Evolutionary conservation across 352 stramenopile genomes (phyloP).

Genomic region (Phytophthora citricola): DNA sequence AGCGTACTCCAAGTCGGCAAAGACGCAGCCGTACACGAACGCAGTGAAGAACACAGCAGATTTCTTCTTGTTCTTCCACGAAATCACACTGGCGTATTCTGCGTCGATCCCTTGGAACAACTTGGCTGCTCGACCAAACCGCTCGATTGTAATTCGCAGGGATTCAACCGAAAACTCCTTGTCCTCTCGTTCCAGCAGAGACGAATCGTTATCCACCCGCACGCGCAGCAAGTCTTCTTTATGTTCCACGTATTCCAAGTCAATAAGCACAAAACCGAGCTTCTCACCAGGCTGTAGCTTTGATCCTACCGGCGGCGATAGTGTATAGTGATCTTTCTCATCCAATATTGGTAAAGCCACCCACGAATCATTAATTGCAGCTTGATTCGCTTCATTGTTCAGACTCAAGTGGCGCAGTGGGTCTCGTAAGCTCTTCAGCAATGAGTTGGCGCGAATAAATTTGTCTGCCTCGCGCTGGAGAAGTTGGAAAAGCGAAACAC

Average conservation of each 20-base stretch:
- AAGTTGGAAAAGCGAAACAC: conserved; percentile 80
- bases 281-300: conserved; percentile 46
- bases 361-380: conserved; percentile 47
- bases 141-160: conserved; percentile 75
- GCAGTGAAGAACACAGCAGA: conserved; percentile 64
- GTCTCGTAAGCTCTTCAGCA: conserved; percentile 52
- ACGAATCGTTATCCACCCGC: conserved; percentile 56
- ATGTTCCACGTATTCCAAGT: conserved; percentile 73
- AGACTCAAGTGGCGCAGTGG: conserved; percentile 58
- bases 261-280: conserved; percentile 64
- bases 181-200: conserved; percentile 67
- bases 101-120: conserved; percentile 78
- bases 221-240: conserved; percentile 78
- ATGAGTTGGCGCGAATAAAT: conserved; percentile 60
- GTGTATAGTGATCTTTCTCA: conserved; percentile 56
- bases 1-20: conserved; percentile 77
- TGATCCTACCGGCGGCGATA: conserved; percentile 42
- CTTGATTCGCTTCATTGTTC: conserved; percentile 44
- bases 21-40: conserved; percentile 76
- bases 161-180: conserved; percentile 87
- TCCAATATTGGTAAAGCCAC: conserved; percentile 37
- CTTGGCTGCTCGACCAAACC: conserved; percentile 70
- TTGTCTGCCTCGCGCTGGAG: conserved; percentile 76
- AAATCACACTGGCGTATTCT: conserved; percentile 81
- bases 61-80: conserved; percentile 88